Percentiles rank a stretch among this genome's conserved stretches.
These are phyloP conservation scores for Alternaria panax DNA, from an alignment of 2,329 filamentous ascomycete species.

Conservation along the genomic window DNA sequence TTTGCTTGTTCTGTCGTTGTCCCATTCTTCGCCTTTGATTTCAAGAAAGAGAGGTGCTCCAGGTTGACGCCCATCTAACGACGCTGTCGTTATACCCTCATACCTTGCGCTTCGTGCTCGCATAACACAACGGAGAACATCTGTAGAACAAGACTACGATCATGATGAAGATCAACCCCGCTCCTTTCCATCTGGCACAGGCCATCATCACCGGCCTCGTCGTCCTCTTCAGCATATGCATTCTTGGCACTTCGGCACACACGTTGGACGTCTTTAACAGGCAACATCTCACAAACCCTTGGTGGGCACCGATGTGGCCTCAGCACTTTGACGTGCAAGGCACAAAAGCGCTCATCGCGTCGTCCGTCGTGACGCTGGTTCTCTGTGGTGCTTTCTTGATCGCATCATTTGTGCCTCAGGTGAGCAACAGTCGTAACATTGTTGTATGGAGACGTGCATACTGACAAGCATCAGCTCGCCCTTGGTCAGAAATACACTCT, in stretches of 20 bases:
- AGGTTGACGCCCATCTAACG: conserved; percentile 34
- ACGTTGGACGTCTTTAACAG: conserved; percentile 54
- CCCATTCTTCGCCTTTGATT: conserved; percentile 35
- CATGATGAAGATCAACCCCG: conserved; percentile 49
- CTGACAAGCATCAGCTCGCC: conserved; percentile 37
- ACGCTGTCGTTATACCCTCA: conserved; percentile 9
- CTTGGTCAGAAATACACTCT: conserved; percentile 47
- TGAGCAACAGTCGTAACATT: conserved; percentile 18
- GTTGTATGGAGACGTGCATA: background rate
- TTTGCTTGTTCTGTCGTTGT: conserved; percentile 16
- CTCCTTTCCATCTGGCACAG: conserved; percentile 47
- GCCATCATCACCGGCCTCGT: conserved; percentile 46
- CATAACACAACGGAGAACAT: conserved; percentile 2
- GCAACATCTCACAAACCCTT: conserved; percentile 54
- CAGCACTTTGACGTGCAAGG: conserved; percentile 57
- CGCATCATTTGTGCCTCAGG: conserved; percentile 45
- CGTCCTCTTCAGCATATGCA: conserved; percentile 50
- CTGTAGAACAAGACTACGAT: background rate
- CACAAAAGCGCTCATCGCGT: conserved; percentile 53
- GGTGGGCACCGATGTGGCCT: conserved; percentile 59
- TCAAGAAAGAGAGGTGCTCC: conserved; percentile 35
- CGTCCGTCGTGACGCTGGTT: conserved; percentile 48
- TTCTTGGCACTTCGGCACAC: conserved; percentile 54
- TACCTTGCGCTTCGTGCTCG: background rate
- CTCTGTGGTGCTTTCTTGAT: conserved; percentile 49